Evolutionary conservation across 1,139 yeast species (phyloP).

Genomic region (Yamadazyma sp.): DNA sequence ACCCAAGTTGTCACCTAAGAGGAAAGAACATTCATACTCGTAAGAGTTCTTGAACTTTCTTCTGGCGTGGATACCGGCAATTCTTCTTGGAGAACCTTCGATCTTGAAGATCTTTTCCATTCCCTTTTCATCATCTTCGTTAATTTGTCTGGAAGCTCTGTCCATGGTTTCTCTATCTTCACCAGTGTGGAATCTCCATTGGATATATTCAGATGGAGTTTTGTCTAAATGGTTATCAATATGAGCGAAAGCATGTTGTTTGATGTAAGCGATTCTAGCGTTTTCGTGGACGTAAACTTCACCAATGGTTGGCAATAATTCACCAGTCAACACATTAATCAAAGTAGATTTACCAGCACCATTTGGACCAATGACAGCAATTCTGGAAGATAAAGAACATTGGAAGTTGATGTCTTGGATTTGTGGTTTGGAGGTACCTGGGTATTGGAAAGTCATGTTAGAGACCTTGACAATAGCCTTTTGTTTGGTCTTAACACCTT

Average conservation of each 20-base stretch:
- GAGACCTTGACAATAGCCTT: slow-evolving; percentile 98
- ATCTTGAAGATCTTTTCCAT: slow-evolving; percentile 99
- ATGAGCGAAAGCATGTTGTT: slow-evolving; percentile 99
- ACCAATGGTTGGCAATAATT: slow-evolving; percentile 95
- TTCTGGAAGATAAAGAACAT: slow-evolving; percentile 98
- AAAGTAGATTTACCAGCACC: slow-evolving; percentile 99
- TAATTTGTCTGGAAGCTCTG: slow-evolving; percentile 98
- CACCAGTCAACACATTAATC: slow-evolving; percentile 98
- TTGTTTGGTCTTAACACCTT: slow-evolving; percentile 99
- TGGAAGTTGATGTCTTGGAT: slow-evolving; percentile 89
- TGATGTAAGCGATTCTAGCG: slow-evolving; percentile 99
- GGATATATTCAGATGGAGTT: slow-evolving; percentile 99
- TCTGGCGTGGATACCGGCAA: slow-evolving; percentile 92
- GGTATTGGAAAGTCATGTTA: slow-evolving; percentile 97
- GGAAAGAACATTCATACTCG: slow-evolving; percentile 98
- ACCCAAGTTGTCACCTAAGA: slow-evolving; percentile 96
- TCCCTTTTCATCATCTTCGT: slow-evolving; percentile 94
- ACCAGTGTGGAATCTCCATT: slow-evolving; percentile 99
- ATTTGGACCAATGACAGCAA: slow-evolving; percentile 99
- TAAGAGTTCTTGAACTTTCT: slow-evolving; percentile 99
- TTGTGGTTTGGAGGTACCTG: slow-evolving; percentile 97
- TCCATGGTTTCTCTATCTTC: slow-evolving; percentile 99
- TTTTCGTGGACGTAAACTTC: slow-evolving; percentile 99
- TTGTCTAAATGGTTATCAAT: slow-evolving; percentile 97
- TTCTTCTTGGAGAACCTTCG: slow-evolving; percentile 98